These are phyloP conservation scores for Euphorbia peplus DNA, from an alignment of 345 rosid species.

Conservation along the genomic window DNA sequence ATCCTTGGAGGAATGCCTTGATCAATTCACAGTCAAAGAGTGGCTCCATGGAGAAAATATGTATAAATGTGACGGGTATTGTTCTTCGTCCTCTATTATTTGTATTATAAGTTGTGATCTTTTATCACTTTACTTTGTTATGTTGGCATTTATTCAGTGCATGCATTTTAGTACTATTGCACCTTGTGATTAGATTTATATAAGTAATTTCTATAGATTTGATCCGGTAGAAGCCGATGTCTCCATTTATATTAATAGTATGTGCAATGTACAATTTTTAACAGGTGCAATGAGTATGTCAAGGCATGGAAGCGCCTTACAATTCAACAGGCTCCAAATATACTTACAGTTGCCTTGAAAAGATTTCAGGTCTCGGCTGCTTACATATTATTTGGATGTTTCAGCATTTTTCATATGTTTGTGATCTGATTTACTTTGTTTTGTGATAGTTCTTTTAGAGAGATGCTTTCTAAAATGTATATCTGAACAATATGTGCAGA, in stretches of 20 bases:
- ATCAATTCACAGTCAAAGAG: slow-evolving; percentile 80
- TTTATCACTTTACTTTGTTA: neutral
- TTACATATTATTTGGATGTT: neutral
- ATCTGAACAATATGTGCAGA: slow-evolving; percentile 45
- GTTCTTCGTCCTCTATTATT: slow-evolving; percentile 11
- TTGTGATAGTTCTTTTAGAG: neutral
- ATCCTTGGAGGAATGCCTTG: slow-evolving; percentile 92
- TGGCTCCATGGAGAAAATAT: slow-evolving; percentile 94
- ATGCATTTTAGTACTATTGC: neutral
- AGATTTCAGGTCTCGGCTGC: slow-evolving; percentile 65
- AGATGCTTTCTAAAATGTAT: slow-evolving; percentile 4
- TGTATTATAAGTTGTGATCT: neutral
- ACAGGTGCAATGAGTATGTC: slow-evolving; percentile 85
- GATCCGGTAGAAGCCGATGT: too few relatives aligned
- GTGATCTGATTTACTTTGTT: slow-evolving; percentile 5
- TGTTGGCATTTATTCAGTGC: neutral
- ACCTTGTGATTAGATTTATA: neutral
- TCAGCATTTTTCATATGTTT: neutral
- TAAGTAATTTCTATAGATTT: too few relatives aligned
- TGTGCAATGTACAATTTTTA: slow-evolving; percentile 8
- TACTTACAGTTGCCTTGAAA: slow-evolving; percentile 94
- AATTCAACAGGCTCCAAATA: slow-evolving; percentile 64
- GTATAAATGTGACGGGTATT: slow-evolving; percentile 96
- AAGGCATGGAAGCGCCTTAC: slow-evolving; percentile 95
- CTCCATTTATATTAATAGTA: neutral